Evolutionary conservation across 495 filamentous ascomycete genomes (phyloP), one percentile per base, ranked within the genome.

Genomic region (Astrothelium macrocarpum): DNA sequence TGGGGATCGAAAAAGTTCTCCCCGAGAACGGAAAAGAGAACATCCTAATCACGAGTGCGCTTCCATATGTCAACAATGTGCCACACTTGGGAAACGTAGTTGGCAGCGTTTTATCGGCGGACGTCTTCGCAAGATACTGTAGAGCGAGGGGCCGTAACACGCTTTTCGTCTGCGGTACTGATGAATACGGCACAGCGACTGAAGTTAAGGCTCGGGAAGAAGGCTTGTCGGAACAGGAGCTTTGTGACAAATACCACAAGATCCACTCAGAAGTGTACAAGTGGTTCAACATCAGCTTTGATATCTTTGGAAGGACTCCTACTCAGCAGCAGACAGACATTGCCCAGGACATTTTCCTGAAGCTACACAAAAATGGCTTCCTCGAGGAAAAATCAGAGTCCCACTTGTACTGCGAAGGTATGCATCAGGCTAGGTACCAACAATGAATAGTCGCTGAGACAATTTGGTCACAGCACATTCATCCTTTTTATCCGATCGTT

Each of bases 1-100:
- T 56, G 49, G 49, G 49, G 7, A 59, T 59, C 53, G 39, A 74
- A 23, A 75, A 76, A 66, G 77, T 81, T 36, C 71, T 81, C 23
- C 79, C 79, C 61, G 65, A 71, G 25, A 72, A 70, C 59, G 80
- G 80, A 60, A 75, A 79, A 70, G 69, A 77, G 59, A 81, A 81
- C 65, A 72, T 81, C 43, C 74, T 82, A n/a, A 79, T 82, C 53
- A 81, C 80, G 11, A 75, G 70, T 32, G 79, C 80, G 0, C 68
- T 81, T 64, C 77, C 72, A 46, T 97, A 97, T 72, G 91, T 96
- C 60, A 97, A 97, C 78, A 97, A 96, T 76, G 90, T 95, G 11
- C 94, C 93, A 60, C 93, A 96, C 76, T 80, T 96, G 70, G 92
- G 94, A 62, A 98, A 98, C 75, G 87, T 97, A 62, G 83, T 97